Conservation (phyloP, 2,329 filamentous ascomycete genomes). For the Penicillium sp. region DNA sequence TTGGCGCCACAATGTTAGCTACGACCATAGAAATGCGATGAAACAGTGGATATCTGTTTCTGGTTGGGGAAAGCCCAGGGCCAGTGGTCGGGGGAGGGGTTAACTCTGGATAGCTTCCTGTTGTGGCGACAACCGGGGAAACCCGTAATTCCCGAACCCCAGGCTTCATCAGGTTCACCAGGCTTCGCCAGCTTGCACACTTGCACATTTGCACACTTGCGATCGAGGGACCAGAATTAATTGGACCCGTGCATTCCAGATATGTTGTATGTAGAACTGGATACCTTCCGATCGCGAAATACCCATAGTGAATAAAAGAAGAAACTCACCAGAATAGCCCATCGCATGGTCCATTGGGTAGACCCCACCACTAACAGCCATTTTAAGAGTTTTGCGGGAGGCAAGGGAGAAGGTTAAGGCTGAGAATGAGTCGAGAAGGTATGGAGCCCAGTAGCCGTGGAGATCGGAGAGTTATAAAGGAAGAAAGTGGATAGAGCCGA, state of each 20-base stretch:
- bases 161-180: neutral
- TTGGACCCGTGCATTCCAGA: neutral
- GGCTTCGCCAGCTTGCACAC: too few relatives aligned
- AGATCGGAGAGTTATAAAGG: neutral
- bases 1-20: conserved; percentile 19
- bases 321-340: conserved; percentile 21
- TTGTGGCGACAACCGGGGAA: conserved; percentile 1
- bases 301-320: too few relatives aligned
- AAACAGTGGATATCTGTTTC: neutral
- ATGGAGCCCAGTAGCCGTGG: neutral
- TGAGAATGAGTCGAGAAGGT: neutral
- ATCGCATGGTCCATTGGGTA: conserved; percentile 30
- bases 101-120: neutral
- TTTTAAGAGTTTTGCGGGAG: conserved; percentile 14
- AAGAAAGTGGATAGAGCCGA: neutral
- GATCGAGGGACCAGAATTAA: neutral
- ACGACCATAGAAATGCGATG: neutral
- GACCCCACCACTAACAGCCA: conserved; percentile 30
- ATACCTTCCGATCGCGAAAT: neutral
- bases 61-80: too few relatives aligned
- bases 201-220: too few relatives aligned
- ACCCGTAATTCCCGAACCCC: neutral
- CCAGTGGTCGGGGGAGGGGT: neutral
- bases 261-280: neutral
- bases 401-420: conserved; percentile 20